phyloP scores from a whole-genome alignment of 2,329 filamentous ascomycete species.

The Aspergillus sp. region DNA sequence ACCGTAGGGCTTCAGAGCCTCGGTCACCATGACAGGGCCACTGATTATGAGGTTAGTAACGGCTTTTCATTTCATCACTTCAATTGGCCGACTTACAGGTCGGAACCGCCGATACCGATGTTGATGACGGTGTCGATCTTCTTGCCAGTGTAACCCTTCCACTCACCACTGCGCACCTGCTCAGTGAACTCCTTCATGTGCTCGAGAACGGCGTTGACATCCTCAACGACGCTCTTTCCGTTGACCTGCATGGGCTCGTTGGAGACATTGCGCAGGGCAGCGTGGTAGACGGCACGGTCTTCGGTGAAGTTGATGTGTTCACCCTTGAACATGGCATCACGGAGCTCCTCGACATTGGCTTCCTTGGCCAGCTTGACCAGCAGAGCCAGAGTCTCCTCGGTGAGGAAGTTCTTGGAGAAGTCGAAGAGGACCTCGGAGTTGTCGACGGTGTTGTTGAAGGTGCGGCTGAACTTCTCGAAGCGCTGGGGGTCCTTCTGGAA shows the following conservation, averaged over 20 bases:
- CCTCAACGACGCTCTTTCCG: slow-evolving; percentile 90
- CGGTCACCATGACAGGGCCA: slow-evolving; percentile 97
- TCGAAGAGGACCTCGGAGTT: slow-evolving; percentile 90
- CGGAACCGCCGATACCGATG: slow-evolving; percentile 95
- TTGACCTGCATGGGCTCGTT: slow-evolving; percentile 82
- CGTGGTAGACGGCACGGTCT: slow-evolving; percentile 91
- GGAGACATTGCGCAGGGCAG: slow-evolving; percentile 85
- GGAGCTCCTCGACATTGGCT: slow-evolving; percentile 86
- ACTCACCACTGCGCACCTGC: slow-evolving; percentile 88
- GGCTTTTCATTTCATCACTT: not conserved
- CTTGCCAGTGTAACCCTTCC: slow-evolving; percentile 98
- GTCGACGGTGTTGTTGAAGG: slow-evolving; percentile 77
- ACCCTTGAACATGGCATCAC: slow-evolving; percentile 95
- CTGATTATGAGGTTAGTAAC: slow-evolving; percentile 48
- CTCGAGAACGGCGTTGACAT: slow-evolving; percentile 83
- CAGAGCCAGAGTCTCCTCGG: slow-evolving; percentile 84
- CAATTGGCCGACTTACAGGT: slow-evolving; percentile 69
- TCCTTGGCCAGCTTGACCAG: slow-evolving; percentile 89
- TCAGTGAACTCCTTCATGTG: slow-evolving; percentile 99
- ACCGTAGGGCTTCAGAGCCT: slow-evolving; percentile 93
- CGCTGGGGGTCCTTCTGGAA: slow-evolving; percentile 86
- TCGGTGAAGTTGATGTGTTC: slow-evolving; percentile 99
- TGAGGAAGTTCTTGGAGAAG: slow-evolving; percentile 98
- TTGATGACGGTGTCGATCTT: slow-evolving; percentile 96
- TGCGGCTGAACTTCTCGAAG: slow-evolving; percentile 86